Conservation (phyloP, 2,329 filamentous ascomycete species). For the Cordyceps tenuipes region DNA sequence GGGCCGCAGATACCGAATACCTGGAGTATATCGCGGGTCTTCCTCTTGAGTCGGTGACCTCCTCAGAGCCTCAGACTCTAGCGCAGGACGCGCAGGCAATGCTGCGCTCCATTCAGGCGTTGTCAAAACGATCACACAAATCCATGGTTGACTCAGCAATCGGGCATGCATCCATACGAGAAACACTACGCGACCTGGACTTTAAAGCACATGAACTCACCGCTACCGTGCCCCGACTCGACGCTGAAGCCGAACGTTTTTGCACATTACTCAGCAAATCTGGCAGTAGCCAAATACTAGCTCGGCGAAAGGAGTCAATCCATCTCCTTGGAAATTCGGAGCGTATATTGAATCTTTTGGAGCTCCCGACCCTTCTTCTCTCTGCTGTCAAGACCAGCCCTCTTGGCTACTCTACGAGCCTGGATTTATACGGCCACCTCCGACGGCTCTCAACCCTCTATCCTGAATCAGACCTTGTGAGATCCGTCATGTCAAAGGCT, state of each 20-base stretch:
- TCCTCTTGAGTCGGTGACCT: constrained; percentile 61
- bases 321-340: constrained; percentile 81
- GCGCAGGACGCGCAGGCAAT: constrained; percentile 72
- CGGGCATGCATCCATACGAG: constrained; percentile 63
- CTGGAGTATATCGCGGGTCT: constrained; percentile 70
- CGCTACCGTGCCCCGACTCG: constrained; percentile 67
- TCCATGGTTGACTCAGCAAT: constrained; percentile 73
- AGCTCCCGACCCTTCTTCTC: constrained; percentile 76
- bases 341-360: constrained; percentile 80
- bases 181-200: constrained; percentile 63
- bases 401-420: constrained; percentile 75
- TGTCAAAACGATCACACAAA: constrained; percentile 85
- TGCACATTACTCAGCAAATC: constrained; percentile 74
- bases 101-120: constrained; percentile 72
- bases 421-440: constrained; percentile 92
- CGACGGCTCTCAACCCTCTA: constrained; percentile 77
- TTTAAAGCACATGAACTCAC: constrained; percentile 59
- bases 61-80: constrained; percentile 71
- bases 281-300: constrained; percentile 60
- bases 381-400: constrained; percentile 61
- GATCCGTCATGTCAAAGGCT: constrained; percentile 65
- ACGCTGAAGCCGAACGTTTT: constrained; percentile 70
- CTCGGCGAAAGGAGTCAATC: constrained; percentile 68
- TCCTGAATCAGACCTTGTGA: constrained; percentile 66
- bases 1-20: constrained; percentile 58